These are phyloP conservation scores for Anethum foeniculum DNA, from an alignment of 140 eudicot genomes.

Conservation along the genomic window DNA sequence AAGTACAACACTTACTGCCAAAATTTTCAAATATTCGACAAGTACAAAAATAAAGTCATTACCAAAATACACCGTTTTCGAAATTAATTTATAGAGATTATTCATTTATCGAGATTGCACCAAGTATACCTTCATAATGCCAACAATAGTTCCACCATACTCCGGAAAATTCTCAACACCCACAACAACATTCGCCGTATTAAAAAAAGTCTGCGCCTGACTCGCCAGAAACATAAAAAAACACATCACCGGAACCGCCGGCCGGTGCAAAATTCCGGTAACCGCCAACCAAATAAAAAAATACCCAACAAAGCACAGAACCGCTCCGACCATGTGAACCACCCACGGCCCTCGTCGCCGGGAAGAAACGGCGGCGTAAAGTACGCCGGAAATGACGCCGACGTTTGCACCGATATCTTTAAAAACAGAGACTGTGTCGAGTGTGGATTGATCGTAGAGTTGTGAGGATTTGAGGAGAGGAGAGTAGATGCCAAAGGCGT, in stretches of 20 bases:
- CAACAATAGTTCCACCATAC: conserved; percentile 68
- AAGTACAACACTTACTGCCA: neutral
- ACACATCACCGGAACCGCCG: conserved; percentile 57
- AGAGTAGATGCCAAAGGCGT: conserved; percentile 87
- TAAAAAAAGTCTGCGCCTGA: conserved; percentile 82
- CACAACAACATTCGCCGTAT: conserved; percentile 67
- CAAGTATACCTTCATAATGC: conserved; percentile 69
- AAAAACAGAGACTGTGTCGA: conserved; percentile 83
- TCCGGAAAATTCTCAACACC: conserved; percentile 70
- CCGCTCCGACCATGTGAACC: conserved; percentile 62
- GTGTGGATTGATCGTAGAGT: conserved; percentile 68
- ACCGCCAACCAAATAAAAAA: conserved; percentile 71
- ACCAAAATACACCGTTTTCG: no score
- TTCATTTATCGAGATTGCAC: no score
- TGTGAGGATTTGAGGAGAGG: conserved; percentile 70
- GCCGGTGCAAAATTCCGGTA: conserved; percentile 41
- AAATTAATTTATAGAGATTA: no score
- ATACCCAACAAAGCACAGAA: conserved; percentile 66
- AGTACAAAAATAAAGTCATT: neutral
- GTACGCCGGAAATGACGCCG: conserved; percentile 75
- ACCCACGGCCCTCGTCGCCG: conserved; percentile 37
- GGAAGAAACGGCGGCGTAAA: conserved; percentile 34
- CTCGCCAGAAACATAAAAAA: conserved; percentile 69
- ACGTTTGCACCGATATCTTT: conserved; percentile 90
- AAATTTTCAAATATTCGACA: neutral